Base-by-base conservation (phyloP, 352 stramenopile species). In the Pythium phragmitis region DNA sequence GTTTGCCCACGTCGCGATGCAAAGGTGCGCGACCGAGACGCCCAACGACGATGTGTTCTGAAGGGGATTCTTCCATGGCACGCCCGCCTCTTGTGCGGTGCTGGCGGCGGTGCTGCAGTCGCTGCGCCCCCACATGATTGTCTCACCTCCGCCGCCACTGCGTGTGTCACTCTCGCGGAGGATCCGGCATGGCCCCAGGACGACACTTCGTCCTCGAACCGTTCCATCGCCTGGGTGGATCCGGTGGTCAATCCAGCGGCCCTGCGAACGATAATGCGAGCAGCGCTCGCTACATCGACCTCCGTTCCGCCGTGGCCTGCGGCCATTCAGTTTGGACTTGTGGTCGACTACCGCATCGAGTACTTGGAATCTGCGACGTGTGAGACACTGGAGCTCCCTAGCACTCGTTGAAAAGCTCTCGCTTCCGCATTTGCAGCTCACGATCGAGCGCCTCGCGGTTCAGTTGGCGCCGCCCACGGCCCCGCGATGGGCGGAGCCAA, bases 401-500 rank as follows among this genome's bases (percentile, higher is more conserved):
- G 42, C 16, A 8, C 39, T 7, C 13, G 12, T 4, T 42, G 14
- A 14, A 5, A 7, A 21, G 21, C 21, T 21, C 21, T 21, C 21
- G 28, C 39, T 19, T 11, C 26, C 3, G 33, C 51, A 57, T 47
- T n/a, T 34, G 2, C 51, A 33, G 19, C 16, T 57, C n/a, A 46
- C 51, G 34, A 57, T 57, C n/a, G 36, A 47, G 17, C 34, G 37
- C 17, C 52, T 58, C 36, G 19, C 7, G 17, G 21, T 58, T 37
- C 52, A 58, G n/a, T 26, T 58, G 13, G 52, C 33, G 14, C 21
- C 52, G 23, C 21, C 37, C n/a, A 1, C 11, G 28, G 23, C 6
- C 34, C 3, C 37, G 13, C 36, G 36, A 16, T 17, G 1, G 4
- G n/a, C 30, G 4, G 11, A 17, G 7, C 17, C 17, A 17, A 4